phyloP scores from a whole-genome alignment of 164 flowering plant genomes.

The Vitis amurensis region DNA sequence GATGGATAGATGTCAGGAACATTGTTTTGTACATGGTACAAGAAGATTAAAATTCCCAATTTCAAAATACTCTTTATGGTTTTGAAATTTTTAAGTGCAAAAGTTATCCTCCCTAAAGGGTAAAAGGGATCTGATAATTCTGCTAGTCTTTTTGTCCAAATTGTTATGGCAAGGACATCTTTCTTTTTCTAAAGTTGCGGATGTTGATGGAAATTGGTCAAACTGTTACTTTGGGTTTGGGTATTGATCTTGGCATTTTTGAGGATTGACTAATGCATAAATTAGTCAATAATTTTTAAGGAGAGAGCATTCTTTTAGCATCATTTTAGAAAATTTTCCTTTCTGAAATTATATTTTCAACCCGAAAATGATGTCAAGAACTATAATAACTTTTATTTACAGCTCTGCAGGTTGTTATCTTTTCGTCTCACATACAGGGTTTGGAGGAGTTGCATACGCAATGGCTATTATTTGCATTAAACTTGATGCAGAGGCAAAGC shows the following conservation, averaged over 20 bases:
- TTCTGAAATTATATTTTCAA: not conserved
- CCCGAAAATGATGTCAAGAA: not conserved
- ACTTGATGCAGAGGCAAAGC: constrained; percentile 51
- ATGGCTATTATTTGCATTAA: constrained; percentile 84
- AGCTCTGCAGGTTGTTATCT: constrained; percentile 88
- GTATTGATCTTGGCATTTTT: not conserved
- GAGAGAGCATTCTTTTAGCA: not conserved
- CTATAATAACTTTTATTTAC: constrained; percentile 13
- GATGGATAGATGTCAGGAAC: too few relatives aligned
- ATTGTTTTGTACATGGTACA: too few relatives aligned
- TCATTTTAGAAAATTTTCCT: not conserved
- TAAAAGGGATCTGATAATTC: too few relatives aligned
- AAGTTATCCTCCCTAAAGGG: too few relatives aligned
- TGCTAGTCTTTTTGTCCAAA: not conserved
- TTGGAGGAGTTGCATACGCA: constrained; percentile 94
- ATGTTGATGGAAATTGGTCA: not conserved
- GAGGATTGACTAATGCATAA: not conserved
- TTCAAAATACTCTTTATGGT: too few relatives aligned
- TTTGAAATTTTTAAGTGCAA: too few relatives aligned
- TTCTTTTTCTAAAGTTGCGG: not conserved
- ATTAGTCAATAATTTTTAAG: not conserved
- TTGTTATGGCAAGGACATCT: not conserved
- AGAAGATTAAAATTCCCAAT: too few relatives aligned
- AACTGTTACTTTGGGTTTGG: not conserved
- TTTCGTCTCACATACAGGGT: constrained; percentile 92